These are phyloP conservation scores for Pseudomonodictys pantanalensis DNA, from an alignment of 495 filamentous ascomycete species.

Conservation along the genomic window DNA sequence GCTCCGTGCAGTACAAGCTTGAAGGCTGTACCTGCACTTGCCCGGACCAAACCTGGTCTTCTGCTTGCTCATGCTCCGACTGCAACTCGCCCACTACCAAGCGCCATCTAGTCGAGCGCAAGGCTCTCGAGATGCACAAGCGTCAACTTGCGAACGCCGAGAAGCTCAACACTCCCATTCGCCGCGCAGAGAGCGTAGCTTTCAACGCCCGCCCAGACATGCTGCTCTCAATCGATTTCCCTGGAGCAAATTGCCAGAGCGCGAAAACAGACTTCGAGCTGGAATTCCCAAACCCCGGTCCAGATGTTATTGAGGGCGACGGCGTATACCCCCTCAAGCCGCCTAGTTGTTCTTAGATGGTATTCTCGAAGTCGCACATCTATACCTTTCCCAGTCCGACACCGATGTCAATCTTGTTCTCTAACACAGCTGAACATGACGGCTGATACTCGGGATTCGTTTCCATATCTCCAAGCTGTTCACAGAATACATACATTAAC, in stretches of 20 bases:
- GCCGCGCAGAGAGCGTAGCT: conserved; percentile 9
- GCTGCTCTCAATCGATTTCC: conserved; percentile 17
- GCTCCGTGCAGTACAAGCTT: conserved; percentile 14
- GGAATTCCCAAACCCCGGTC: conserved; percentile 40
- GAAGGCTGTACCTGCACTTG: conserved; percentile 29
- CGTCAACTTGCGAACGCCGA: not conserved
- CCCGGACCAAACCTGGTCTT: conserved; percentile 1
- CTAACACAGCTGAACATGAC: not conserved
- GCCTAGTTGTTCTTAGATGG: conserved; percentile 8
- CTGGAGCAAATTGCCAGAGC: conserved; percentile 4
- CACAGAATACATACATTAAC: not conserved
- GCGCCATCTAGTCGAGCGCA: conserved; percentile 22
- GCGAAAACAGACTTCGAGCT: conserved; percentile 28
- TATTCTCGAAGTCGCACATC: not conserved
- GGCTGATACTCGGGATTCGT: not conserved
- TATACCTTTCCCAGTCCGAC: not conserved
- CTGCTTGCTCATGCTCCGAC: conserved; percentile 18
- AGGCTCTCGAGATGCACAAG: conserved; percentile 17
- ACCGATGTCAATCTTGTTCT: not conserved
- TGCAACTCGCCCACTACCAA: conserved; percentile 21
- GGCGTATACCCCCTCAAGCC: conserved; percentile 35
- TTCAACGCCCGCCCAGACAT: conserved; percentile 18
- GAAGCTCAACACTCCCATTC: not conserved
- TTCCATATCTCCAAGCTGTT: not conserved
- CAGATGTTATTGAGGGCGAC: conserved; percentile 42